Evolutionary conservation across 192 early-diverging fungal species (phyloP).

Genomic region (Pilaira anomala): DNA sequence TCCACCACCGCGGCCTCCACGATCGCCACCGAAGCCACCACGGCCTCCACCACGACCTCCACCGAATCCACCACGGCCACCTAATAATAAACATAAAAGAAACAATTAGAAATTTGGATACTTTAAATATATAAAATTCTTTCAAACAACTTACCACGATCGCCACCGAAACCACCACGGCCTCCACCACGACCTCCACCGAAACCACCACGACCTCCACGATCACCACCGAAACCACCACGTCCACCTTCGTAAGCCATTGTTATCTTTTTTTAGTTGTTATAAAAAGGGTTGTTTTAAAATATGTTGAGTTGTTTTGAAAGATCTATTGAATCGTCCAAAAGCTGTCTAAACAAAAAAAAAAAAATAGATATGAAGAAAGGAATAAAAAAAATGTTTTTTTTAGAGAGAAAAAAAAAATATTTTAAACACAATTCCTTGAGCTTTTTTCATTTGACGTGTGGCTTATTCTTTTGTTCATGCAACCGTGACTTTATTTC

Average conservation of each 20-base stretch:
- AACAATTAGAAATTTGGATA: not conserved
- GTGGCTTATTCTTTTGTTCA: conserved; percentile 7
- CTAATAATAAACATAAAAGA: not conserved
- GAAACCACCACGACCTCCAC: conserved; percentile 42
- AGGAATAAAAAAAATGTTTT: not conserved
- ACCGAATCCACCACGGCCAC: conserved; percentile 31
- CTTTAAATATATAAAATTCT: not conserved
- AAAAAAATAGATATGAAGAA: not conserved
- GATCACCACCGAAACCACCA: conserved; percentile 35
- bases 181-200: conserved; percentile 45
- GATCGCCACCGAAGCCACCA: conserved; percentile 51
- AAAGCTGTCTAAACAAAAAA: conserved; percentile 1
- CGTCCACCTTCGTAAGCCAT: conserved; percentile 33
- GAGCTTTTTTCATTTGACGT: not conserved
- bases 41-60: conserved; percentile 35
- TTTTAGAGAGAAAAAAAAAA: too few species aligned
- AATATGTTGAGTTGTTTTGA: not conserved
- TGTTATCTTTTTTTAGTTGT: conserved; percentile 13
- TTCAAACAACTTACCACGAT: not conserved
- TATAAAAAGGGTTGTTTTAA: not conserved
- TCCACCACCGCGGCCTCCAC: conserved; percentile 50
- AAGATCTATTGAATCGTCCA: not conserved
- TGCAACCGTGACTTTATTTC: not conserved
- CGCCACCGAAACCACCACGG: conserved; percentile 31
- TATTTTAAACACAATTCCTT: not conserved